Evolutionary conservation across 2,329 filamentous ascomycete genomes (phyloP).

Genomic region (Sarocladium kiliense): DNA sequence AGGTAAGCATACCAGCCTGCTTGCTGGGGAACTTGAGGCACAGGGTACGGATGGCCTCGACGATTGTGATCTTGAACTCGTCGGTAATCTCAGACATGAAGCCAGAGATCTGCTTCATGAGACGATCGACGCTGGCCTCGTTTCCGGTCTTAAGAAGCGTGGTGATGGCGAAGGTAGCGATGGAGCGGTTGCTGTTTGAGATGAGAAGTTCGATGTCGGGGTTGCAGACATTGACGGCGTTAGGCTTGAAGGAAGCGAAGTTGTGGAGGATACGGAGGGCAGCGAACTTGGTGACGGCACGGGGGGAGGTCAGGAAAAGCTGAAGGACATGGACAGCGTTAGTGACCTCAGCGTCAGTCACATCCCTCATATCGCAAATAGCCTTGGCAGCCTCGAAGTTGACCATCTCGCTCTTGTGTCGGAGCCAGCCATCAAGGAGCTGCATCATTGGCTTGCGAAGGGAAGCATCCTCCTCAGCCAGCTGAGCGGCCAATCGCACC

Average conservation of each 20-base stretch:
- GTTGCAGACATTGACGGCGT: conserved; percentile 88
- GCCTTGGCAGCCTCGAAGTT: conserved; percentile 99
- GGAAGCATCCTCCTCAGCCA: conserved; percentile 87
- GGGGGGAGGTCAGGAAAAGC: conserved; percentile 91
- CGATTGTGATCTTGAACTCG: conserved; percentile 99
- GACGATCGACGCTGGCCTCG: conserved; percentile 88
- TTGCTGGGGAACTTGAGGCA: conserved; percentile 98
- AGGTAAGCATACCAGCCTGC: conserved; percentile 95
- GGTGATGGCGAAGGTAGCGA: conserved; percentile 97
- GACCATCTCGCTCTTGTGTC: conserved; percentile 99
- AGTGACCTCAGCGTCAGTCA: conserved; percentile 84
- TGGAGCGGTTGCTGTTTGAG: conserved; percentile 93
- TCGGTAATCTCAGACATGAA: conserved; percentile 99
- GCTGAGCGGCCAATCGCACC: conserved; percentile 84
- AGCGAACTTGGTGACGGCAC: conserved; percentile 95
- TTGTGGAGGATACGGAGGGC: conserved; percentile 94
- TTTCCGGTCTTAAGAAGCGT: conserved; percentile 98
- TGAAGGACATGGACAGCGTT: conserved; percentile 94
- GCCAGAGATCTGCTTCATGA: conserved; percentile 97
- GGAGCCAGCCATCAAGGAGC: conserved; percentile 90
- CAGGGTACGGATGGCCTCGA: conserved; percentile 92
- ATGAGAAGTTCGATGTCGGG: conserved; percentile 96
- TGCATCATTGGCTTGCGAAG: conserved; percentile 95
- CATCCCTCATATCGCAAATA: conserved; percentile 90
- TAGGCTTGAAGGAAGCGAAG: conserved; percentile 94